phyloP scores from a whole-genome alignment of 164 flowering plant species.

The Houttuynia cordata region DNA sequence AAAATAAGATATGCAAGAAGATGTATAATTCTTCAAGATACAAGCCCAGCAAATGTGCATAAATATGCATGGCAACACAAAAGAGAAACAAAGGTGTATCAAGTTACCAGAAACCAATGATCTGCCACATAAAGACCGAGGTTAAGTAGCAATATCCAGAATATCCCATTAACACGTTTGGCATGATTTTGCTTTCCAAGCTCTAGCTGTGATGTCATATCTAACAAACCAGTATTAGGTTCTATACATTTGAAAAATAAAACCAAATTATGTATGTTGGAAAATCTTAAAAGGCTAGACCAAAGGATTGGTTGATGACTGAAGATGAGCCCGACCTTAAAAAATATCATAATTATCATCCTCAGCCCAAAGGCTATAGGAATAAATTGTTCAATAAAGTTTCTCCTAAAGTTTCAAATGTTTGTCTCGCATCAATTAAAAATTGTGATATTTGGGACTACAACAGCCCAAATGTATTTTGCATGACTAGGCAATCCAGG shows the following conservation, averaged over 20 bases:
- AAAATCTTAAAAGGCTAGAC: neutral
- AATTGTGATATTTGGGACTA: no score
- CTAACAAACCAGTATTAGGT: conserved; percentile 26
- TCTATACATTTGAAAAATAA: neutral
- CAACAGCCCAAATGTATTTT: no score
- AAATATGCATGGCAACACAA: neutral
- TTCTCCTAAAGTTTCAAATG: no score
- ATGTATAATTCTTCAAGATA: neutral
- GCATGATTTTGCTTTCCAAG: conserved; percentile 44
- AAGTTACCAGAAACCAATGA: conserved; percentile 67
- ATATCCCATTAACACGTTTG: conserved; percentile 71
- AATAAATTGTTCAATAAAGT: no score
- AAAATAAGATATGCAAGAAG: neutral
- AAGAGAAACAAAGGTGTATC: neutral
- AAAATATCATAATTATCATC: no score
- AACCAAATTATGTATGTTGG: neutral
- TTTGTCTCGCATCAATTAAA: no score
- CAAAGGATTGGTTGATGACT: neutral
- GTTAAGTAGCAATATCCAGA: conserved; percentile 84
- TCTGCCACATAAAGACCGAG: conserved; percentile 71
- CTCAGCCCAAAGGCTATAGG: no score
- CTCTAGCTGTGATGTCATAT: conserved; percentile 71
- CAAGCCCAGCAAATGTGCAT: neutral
- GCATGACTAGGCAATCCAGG: no score
- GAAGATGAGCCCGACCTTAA: neutral